Evolutionary conservation across 2,329 filamentous ascomycete species (phyloP).

Genomic region (Escovopsis weberi): DNA sequence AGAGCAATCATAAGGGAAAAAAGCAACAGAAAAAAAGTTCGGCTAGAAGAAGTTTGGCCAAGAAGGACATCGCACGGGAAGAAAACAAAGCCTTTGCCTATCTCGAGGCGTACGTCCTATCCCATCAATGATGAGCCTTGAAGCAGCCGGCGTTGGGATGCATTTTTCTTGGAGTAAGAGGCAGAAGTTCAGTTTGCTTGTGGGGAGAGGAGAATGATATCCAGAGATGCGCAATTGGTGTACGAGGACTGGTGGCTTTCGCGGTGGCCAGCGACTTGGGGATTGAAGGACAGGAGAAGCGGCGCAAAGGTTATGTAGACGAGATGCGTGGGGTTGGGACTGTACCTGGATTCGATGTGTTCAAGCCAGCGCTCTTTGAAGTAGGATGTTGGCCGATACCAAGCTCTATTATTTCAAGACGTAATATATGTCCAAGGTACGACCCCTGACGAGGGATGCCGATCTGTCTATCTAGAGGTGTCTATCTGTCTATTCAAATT

Average conservation of each 20-base stretch:
- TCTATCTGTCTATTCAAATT: neutral
- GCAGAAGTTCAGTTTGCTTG: neutral
- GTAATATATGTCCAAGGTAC: too few relatives aligned
- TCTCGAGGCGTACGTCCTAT: too few relatives aligned
- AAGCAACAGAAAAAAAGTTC: too few relatives aligned
- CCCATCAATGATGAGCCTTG: neutral
- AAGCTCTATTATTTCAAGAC: too few relatives aligned
- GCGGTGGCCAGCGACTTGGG: neutral
- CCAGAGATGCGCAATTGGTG: constrained; percentile 3
- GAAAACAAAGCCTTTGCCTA: neutral
- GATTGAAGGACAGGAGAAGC: neutral
- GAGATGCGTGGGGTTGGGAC: neutral
- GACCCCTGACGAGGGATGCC: too few relatives aligned
- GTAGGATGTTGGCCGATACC: too few relatives aligned
- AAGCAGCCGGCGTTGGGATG: constrained; percentile 1
- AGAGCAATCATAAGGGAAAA: too few relatives aligned
- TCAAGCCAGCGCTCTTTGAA: too few relatives aligned
- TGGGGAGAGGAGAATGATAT: constrained; percentile 11
- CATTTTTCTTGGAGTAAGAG: constrained; percentile 13
- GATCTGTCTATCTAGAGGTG: too few relatives aligned
- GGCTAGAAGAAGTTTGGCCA: too few relatives aligned
- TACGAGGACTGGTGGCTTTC: neutral
- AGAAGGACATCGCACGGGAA: neutral
- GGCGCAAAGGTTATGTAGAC: constrained; percentile 6
- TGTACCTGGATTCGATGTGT: too few relatives aligned